Evolutionary conservation across 441 rosid species (phyloP).

Genomic region (Adansonia grandidieri): DNA sequence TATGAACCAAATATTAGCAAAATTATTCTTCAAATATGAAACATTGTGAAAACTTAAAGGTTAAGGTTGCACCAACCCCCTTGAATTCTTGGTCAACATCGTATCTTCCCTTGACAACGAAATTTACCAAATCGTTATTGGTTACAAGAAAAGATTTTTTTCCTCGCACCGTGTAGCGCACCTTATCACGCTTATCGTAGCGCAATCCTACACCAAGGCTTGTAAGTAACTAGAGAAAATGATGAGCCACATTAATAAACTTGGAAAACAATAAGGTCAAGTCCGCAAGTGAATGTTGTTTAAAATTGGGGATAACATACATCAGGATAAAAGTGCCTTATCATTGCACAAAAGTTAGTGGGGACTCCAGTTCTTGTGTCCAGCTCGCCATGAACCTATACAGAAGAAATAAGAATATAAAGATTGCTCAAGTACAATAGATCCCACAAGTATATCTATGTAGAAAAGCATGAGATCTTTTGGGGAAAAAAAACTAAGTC

Average conservation of each 20-base stretch:
- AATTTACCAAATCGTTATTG: conserved; percentile 53
- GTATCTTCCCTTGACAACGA: conserved; percentile 77
- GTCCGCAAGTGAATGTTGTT: neutral
- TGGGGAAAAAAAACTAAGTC: neutral
- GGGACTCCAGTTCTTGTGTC: conserved; percentile 77
- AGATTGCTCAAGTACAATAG: neutral
- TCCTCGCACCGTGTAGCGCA: conserved; percentile 60
- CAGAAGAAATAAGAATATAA: neutral
- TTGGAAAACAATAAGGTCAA: conserved; percentile 4
- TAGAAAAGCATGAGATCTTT: neutral
- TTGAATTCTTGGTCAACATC: conserved; percentile 67
- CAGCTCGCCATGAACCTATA: conserved; percentile 86
- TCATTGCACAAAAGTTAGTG: conserved; percentile 58
- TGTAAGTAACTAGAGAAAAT: conserved; percentile 49
- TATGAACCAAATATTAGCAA: neutral
- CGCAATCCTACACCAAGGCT: conserved; percentile 75
- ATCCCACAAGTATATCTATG: neutral
- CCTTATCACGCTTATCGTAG: conserved; percentile 65
- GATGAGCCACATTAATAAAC: conserved; percentile 20
- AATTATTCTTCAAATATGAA: conserved; percentile 2
- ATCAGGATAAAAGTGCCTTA: conserved; percentile 63
- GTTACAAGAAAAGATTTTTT: conserved; percentile 74
- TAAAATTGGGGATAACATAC: conserved; percentile 40
- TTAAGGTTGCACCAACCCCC: conserved; percentile 47
- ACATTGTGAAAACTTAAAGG: conserved; percentile 6